These are phyloP conservation scores for Marchantia paleacea DNA, from an alignment of 225 moss, liverwort and hornwort genomes.

Conservation along the genomic window DNA sequence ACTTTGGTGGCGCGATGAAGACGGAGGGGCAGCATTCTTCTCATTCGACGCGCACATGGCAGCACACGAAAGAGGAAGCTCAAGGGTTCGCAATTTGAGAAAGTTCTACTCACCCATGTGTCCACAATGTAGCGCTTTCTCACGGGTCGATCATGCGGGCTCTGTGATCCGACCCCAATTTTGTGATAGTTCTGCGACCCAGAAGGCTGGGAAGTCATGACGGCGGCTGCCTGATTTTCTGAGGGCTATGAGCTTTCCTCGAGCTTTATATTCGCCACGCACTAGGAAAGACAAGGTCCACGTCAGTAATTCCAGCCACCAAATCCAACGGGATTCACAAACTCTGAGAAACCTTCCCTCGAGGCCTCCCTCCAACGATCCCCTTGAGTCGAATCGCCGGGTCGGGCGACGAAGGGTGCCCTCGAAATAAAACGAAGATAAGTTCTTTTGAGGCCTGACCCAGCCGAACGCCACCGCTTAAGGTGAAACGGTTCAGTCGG, in stretches of 20 bases:
- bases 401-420: neutral
- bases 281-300: neutral
- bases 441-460: neutral
- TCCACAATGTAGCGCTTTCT: slow-evolving; percentile 46
- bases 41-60: neutral
- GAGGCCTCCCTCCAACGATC: neutral
- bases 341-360: neutral
- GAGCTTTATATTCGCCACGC: neutral
- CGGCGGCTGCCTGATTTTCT: too few species aligned
- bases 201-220: slow-evolving; percentile 22
- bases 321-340: neutral
- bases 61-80: neutral
- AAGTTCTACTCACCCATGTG: slow-evolving; percentile 39
- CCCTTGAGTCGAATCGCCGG: neutral
- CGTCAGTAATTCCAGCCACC: neutral
- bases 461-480: neutral
- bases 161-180: slow-evolving; percentile 29
- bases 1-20: neutral
- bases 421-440: neutral
- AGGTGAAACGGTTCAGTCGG: neutral
- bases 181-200: slow-evolving; percentile 15
- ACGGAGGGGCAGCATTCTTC: neutral
- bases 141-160: slow-evolving; percentile 42
- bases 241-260: too few species aligned
- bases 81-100: neutral